Conservation (phyloP, 257 asterid genomes). For the Jacaranda copaia region DNA sequence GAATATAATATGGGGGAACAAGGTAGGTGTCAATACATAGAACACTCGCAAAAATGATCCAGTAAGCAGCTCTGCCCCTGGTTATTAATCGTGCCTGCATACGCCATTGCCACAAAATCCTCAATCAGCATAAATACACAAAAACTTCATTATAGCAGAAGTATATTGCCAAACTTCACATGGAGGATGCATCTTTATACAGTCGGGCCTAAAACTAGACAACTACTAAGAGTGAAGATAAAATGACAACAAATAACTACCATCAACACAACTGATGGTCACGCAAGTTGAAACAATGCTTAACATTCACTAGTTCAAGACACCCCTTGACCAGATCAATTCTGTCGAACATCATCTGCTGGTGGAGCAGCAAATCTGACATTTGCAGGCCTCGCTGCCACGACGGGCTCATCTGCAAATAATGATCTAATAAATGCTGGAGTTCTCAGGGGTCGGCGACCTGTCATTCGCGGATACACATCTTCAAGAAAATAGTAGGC, state of each 20-base stretch:
- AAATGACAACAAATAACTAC: not conserved
- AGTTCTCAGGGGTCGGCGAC: constrained; percentile 88
- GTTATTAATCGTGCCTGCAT: not conserved
- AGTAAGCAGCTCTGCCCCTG: not conserved
- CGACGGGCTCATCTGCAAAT: constrained; percentile 94
- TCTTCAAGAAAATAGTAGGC: constrained; percentile 95
- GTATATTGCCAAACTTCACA: constrained; percentile 27
- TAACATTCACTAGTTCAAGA: not conserved
- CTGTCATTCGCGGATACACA: constrained; percentile 93
- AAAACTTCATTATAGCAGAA: constrained; percentile 33
- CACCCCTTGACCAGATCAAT: constrained; percentile 31
- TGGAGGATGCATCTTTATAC: constrained; percentile 43
- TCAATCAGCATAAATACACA: constrained; percentile 19
- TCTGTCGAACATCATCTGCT: constrained; percentile 54
- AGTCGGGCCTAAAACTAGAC: constrained; percentile 37
- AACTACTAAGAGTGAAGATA: constrained; percentile 13
- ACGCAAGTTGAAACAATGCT: constrained; percentile 14
- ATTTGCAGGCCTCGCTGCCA: constrained; percentile 79
- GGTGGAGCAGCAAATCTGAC: constrained; percentile 94
- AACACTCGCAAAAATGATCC: not conserved
- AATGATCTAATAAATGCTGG: constrained; percentile 71
- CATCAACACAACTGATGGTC: constrained; percentile 30
- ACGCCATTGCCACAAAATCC: constrained; percentile 13
- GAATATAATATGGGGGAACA: too few relatives aligned
- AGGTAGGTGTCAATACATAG: too few relatives aligned